Conservation (phyloP, 1,284 basidiomycete genomes). For the Papiliotrema laurentii region DNA sequence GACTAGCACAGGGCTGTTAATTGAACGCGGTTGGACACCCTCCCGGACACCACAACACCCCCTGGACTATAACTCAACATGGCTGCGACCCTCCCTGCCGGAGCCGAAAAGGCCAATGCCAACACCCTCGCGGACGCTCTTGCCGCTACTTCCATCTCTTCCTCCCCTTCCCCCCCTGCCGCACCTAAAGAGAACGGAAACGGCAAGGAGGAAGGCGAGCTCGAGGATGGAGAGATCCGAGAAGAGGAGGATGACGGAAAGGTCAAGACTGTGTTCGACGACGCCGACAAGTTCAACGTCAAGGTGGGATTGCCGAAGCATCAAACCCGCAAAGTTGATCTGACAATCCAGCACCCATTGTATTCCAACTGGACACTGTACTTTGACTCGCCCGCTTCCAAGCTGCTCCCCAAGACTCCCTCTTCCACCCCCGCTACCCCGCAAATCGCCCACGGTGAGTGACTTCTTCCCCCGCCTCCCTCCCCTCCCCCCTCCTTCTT, state of each 20-base stretch:
- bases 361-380: constrained; percentile 94
- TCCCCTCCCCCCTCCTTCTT: too few species aligned
- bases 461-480: constrained; percentile 30
- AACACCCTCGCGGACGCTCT: constrained; percentile 34
- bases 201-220: constrained; percentile 13
- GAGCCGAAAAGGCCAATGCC: constrained; percentile 26
- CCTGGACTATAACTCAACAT: constrained; percentile 2
- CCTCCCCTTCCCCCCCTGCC: constrained; percentile 13
- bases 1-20: too few species aligned
- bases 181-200: constrained; percentile 24
- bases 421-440: constrained; percentile 73
- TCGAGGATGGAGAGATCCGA: constrained; percentile 42
- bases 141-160: constrained; percentile 30
- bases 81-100: constrained; percentile 27
- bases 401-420: constrained; percentile 79
- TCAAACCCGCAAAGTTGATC: background rate
- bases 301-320: constrained; percentile 56
- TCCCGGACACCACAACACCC: background rate
- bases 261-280: constrained; percentile 81
- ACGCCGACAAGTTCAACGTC: constrained; percentile 84
- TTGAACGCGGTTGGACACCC: too few species aligned
- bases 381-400: constrained; percentile 90
- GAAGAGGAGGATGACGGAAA: constrained; percentile 40
- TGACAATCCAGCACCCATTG: constrained; percentile 67
- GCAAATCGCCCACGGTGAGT: constrained; percentile 31